Evolutionary conservation across 148 eudicot species (phyloP).

Genomic region (Vaccinium myrtillus): DNA sequence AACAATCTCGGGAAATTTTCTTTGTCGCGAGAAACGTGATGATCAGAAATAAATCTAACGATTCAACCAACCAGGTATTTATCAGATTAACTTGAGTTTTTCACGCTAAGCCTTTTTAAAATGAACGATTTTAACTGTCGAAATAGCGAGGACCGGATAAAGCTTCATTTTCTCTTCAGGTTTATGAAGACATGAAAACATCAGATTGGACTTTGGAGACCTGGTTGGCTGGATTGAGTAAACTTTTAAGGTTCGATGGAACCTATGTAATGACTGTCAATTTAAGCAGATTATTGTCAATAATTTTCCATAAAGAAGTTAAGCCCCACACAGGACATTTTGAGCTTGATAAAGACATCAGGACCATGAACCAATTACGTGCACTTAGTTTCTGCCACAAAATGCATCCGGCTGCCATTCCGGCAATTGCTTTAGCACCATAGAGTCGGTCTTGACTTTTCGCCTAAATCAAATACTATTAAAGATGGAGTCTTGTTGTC

Average conservation of each 20-base stretch:
- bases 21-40: no score
- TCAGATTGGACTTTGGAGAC: not conserved
- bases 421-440: no score
- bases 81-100: no score
- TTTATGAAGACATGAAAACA: not conserved
- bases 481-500: no score
- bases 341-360: not conserved
- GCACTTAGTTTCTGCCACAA: not conserved
- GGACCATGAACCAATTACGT: not conserved
- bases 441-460: no score
- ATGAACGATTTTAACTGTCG: no score
- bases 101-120: no score
- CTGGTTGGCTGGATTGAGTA: not conserved
- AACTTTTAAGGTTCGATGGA: not conserved
- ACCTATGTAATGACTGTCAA: not conserved
- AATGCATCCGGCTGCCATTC: not conserved
- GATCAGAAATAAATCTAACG: no score
- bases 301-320: not conserved
- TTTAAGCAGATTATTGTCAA: not conserved
- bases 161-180: not conserved
- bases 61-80: no score
- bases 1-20: no score
- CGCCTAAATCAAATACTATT: no score
- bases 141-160: no score
- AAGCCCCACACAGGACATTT: not conserved